Evolutionary conservation across 2,329 filamentous ascomycete genomes (phyloP).

Genomic region (Metarhizium guizhouense): DNA sequence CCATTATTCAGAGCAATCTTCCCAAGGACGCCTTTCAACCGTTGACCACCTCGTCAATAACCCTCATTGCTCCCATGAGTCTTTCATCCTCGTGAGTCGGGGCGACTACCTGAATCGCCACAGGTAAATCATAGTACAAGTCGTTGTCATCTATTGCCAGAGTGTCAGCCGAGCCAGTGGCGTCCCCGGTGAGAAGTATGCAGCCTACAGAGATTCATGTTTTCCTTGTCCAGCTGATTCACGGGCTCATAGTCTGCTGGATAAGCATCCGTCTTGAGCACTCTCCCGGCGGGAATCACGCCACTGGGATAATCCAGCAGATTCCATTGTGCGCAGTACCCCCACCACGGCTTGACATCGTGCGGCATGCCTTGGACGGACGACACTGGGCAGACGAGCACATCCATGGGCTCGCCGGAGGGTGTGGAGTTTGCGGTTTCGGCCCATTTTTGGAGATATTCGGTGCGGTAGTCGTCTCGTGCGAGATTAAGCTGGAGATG

Average conservation of each 20-base stretch:
- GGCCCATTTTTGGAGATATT: constrained; percentile 29
- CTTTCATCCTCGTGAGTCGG: constrained; percentile 11
- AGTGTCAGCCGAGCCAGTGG: background rate
- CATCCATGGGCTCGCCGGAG: constrained; percentile 37
- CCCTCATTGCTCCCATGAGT: constrained; percentile 9
- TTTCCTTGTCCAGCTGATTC: constrained; percentile 10
- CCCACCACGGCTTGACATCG: constrained; percentile 42
- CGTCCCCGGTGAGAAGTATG: background rate
- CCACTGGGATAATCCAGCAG: constrained; percentile 52
- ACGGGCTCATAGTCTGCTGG: constrained; percentile 6
- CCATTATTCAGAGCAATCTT: background rate
- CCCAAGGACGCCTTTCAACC: background rate
- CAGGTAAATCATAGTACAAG: constrained; percentile 10
- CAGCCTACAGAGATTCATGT: constrained; percentile 10
- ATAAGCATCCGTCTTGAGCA: constrained; percentile 9
- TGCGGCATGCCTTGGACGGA: constrained; percentile 41
- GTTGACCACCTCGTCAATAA: constrained; percentile 8
- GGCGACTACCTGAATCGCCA: constrained; percentile 11
- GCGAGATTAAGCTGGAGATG: constrained; percentile 19
- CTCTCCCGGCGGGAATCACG: constrained; percentile 10
- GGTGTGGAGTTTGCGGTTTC: constrained; percentile 17
- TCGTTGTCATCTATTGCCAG: constrained; percentile 7
- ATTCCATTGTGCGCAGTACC: constrained; percentile 61
- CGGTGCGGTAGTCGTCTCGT: constrained; percentile 29
- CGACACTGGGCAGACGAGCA: constrained; percentile 51